Evolutionary conservation across 2,329 filamentous ascomycete species (phyloP), one percentile per base, ranked within the genome.

Genomic region (Talaromyces sp.): DNA sequence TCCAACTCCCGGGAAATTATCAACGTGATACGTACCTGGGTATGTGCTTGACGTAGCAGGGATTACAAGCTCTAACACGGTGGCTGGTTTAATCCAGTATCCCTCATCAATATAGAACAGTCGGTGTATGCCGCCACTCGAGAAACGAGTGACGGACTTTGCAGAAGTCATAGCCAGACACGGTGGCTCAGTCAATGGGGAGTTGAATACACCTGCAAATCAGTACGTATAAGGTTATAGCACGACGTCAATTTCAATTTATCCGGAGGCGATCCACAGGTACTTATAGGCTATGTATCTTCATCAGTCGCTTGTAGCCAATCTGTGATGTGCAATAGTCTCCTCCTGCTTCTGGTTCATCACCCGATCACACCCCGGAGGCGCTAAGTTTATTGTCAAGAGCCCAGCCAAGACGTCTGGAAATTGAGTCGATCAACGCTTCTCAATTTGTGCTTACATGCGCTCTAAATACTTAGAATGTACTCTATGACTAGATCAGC

Each of bases 331-430:
- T 56, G 50, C 31, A 56, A 37, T 37, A 22, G 50, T 15, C 49
- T 52, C 49, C 49, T 52, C 49, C n/a, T 8, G n/a, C 19, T 15
- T 35, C 35, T 58, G 15, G 35, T 58, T 41, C 35, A 45, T 59
- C 56, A 59, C 56, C 56, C 37, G 56, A 59, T 59, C 56, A 59
- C 22, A 45, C 39, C 37, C 39, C 22, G 7, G 39, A n/a, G 56
- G 22, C 56, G 39, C 56, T 59, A 59, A 59, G 10, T n/a, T 45
- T 22, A 27, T 31, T 57, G 33, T 22, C n/a, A 19, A 57, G 54
- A n/a, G 27, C 4, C 52, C 25, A 56, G 33, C 11, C 33, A 39
- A n/a, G 31, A 56, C 52, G 13, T 37, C 52, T 33, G 11, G 7
- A 19, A 56, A 37, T 37, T 56, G 33, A 22, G 19, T 37, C 13